phyloP scores from a whole-genome alignment of 208 protist species.

The Endotrypanum monterogeii region DNA sequence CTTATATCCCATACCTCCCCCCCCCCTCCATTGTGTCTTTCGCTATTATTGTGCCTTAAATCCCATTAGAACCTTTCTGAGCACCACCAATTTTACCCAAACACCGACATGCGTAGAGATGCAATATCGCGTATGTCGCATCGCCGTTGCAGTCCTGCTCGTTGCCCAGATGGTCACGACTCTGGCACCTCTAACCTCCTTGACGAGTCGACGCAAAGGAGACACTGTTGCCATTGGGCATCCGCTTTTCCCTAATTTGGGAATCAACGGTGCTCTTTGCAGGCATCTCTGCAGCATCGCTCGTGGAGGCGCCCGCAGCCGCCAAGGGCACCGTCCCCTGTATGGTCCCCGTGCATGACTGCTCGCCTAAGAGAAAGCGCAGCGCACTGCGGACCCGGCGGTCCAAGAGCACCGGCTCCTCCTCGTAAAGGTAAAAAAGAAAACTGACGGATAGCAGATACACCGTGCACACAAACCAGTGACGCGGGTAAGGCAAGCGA shows the following conservation, averaged over 20 bases:
- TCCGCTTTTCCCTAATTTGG: conserved; percentile 7
- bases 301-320: neutral
- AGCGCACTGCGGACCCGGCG: conserved; percentile 54
- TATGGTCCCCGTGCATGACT: conserved; percentile 8
- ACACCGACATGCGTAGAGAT: neutral
- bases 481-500: conserved; percentile 70
- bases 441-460: conserved; percentile 78
- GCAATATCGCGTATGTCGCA: neutral
- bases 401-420: conserved; percentile 68
- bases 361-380: conserved; percentile 56
- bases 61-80: too few relatives aligned
- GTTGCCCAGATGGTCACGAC: too few relatives aligned
- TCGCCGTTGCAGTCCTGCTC: neutral
- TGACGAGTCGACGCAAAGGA: conserved; percentile 25
- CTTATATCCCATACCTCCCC: neutral
- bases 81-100: too few relatives aligned
- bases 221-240: conserved; percentile 27
- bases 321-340: conserved; percentile 5
- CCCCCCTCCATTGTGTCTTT: neutral
- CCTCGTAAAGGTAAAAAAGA: conserved; percentile 82
- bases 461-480: conserved; percentile 63
- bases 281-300: conserved; percentile 7
- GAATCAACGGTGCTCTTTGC: neutral
- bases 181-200: neutral
- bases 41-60: neutral